Evolutionary conservation across 2,329 filamentous ascomycete species (phyloP).

Genomic region (Periconia digitata): DNA sequence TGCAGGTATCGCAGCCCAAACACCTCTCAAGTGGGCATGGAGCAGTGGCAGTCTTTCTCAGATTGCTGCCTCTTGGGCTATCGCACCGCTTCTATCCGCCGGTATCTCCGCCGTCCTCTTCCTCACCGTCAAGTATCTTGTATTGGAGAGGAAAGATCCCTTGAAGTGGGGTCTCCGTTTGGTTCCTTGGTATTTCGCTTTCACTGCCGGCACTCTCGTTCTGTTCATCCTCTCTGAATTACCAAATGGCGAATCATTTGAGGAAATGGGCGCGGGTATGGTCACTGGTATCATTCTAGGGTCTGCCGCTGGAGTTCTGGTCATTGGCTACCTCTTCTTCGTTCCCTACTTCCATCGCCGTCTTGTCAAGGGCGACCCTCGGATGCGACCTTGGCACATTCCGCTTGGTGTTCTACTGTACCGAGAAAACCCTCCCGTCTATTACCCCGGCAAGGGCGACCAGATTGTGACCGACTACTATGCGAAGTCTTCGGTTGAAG

Average conservation of each 20-base stretch:
- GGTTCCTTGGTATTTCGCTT: slow-evolving; percentile 51
- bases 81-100: slow-evolving; percentile 51
- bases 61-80: slow-evolving; percentile 47
- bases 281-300: slow-evolving; percentile 12
- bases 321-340: slow-evolving; percentile 13
- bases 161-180: slow-evolving; percentile 51
- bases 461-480: slow-evolving; percentile 40
- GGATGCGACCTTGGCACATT: slow-evolving; percentile 16
- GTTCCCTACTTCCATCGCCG: slow-evolving; percentile 15
- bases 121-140: slow-evolving; percentile 49
- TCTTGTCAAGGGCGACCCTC: slow-evolving; percentile 13
- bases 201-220: slow-evolving; percentile 50
- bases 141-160: slow-evolving; percentile 50
- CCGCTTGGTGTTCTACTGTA: slow-evolving; percentile 40
- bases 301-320: slow-evolving; percentile 6
- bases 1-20: slow-evolving; percentile 54
- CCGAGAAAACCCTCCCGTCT: slow-evolving; percentile 39
- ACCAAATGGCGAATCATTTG: slow-evolving; percentile 20
- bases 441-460: slow-evolving; percentile 39
- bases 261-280: slow-evolving; percentile 16
- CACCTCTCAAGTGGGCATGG: slow-evolving; percentile 15
- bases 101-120: slow-evolving; percentile 52
- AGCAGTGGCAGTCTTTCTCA: slow-evolving; percentile 13
- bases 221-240: slow-evolving; percentile 59
- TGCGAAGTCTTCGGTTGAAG: slow-evolving; percentile 6